Conservation (phyloP, 352 stramenopile species). For the Globisporangium irregulare region DNA sequence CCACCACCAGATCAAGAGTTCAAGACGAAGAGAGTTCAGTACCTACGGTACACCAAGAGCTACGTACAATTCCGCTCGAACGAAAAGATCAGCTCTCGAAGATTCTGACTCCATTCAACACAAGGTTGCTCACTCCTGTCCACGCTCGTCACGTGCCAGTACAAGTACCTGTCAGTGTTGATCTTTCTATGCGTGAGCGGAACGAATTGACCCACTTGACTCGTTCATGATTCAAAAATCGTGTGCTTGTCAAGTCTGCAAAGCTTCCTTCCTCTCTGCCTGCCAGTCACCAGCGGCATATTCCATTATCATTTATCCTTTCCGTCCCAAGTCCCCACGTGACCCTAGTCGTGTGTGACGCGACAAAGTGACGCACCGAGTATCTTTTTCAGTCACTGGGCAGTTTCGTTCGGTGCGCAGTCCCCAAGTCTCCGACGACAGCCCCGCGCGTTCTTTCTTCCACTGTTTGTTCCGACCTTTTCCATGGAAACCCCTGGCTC, state of each 20-base stretch:
- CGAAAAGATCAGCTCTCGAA: not conserved
- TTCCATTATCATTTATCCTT: too few species aligned
- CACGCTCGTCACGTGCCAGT: not conserved
- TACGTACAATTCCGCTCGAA: not conserved
- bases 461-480: not conserved
- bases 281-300: not conserved
- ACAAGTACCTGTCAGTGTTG: not conserved
- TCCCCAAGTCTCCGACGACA: too few species aligned
- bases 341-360: not conserved
- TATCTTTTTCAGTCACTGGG: not conserved
- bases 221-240: not conserved
- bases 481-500: not conserved
- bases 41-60: not conserved
- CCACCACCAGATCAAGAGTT: not conserved
- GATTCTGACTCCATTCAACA: not conserved
- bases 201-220: not conserved
- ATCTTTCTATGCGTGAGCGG: not conserved
- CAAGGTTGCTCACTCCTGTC: not conserved
- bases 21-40: not conserved
- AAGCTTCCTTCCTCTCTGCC: not conserved
- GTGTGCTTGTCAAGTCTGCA: not conserved
- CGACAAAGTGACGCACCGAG: not conserved
- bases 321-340: not conserved
- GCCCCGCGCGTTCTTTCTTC: not conserved
- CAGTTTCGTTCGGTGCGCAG: too few species aligned